Evolutionary conservation across 148 eudicot species (phyloP).

Genomic region (Rhododendron mucronatum): DNA sequence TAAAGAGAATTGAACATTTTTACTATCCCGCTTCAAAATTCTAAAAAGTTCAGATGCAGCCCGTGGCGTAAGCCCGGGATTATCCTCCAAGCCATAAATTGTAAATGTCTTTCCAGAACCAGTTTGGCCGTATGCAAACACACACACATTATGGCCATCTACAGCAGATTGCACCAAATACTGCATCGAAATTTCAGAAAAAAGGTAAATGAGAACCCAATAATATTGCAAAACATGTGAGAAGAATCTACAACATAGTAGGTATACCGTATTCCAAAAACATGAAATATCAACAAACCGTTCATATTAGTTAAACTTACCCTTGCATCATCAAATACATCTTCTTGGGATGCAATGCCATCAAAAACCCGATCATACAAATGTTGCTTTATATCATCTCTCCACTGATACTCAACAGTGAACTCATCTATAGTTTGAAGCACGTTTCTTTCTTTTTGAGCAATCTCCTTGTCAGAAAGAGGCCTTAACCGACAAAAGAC

Average conservation of each 20-base stretch:
- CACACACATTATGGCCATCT: conserved; percentile 94
- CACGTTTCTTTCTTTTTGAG: conserved; percentile 49
- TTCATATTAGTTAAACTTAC: conserved; percentile 26
- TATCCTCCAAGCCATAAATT: conserved; percentile 67
- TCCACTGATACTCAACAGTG: conserved; percentile 95
- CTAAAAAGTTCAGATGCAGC: conserved; percentile 85
- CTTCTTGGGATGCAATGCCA: conserved; percentile 76
- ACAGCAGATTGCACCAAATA: conserved; percentile 97
- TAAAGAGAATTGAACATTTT: conserved; percentile 70
- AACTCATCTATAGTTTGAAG: conserved; percentile 69
- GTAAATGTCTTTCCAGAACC: conserved; percentile 99
- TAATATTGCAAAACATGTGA: not conserved
- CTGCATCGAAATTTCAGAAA: conserved; percentile 34
- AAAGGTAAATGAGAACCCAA: not conserved
- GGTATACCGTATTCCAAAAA: not conserved
- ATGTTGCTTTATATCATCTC: conserved; percentile 85
- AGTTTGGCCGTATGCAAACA: conserved; percentile 99
- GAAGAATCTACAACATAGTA: not conserved
- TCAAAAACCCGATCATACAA: conserved; percentile 90
- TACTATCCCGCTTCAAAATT: conserved; percentile 64
- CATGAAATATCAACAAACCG: not conserved
- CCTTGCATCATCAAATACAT: conserved; percentile 94
- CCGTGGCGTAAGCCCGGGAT: conserved; percentile 90
- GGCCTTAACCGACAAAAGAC: conserved; percentile 93
- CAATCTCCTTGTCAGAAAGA: conserved; percentile 61